These are phyloP conservation scores for Aulographum hederae DNA, from an alignment of 2,329 filamentous ascomycete genomes.

Conservation along the genomic window DNA sequence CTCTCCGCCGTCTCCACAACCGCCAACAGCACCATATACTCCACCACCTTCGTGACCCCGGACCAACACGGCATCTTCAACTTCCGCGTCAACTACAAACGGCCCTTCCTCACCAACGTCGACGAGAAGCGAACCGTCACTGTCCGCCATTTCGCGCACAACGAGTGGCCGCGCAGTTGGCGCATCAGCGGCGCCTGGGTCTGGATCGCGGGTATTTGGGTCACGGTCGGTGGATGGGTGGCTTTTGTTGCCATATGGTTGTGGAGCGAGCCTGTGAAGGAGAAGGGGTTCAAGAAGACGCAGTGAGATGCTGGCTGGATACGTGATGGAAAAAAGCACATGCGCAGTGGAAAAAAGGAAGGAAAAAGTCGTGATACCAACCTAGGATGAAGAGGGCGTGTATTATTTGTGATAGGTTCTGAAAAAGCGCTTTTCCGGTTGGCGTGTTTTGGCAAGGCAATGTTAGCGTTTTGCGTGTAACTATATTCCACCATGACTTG, in stretches of 20 bases:
- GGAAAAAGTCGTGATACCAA: too few species aligned
- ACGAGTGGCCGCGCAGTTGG: slow-evolving; percentile 88
- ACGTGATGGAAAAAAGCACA: too few species aligned
- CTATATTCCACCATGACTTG: too few species aligned
- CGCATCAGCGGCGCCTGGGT: slow-evolving; percentile 83
- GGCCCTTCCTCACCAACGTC: slow-evolving; percentile 72
- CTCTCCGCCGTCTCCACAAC: slow-evolving; percentile 39
- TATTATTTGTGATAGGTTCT: too few species aligned
- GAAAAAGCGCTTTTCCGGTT: too few species aligned
- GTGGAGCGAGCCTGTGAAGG: slow-evolving; percentile 46
- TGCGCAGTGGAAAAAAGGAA: too few species aligned
- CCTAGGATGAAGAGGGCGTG: too few species aligned
- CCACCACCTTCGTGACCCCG: slow-evolving; percentile 60
- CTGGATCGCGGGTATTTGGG: slow-evolving; percentile 77
- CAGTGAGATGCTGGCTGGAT: slow-evolving; percentile 18
- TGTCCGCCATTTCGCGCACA: slow-evolving; percentile 88
- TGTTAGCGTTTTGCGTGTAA: too few species aligned
- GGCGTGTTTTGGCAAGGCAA: too few species aligned
- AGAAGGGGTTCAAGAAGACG: slow-evolving; percentile 28
- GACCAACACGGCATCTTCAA: slow-evolving; percentile 99
- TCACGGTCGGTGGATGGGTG: slow-evolving; percentile 69
- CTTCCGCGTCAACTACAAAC: slow-evolving; percentile 93
- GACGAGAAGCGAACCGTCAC: slow-evolving; percentile 93
- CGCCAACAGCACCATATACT: slow-evolving; percentile 53
- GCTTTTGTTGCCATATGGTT: slow-evolving; percentile 79